Evolutionary conservation across 805 yeast genomes (phyloP).

Genomic region (Metschnikowia amazonensis): DNA sequence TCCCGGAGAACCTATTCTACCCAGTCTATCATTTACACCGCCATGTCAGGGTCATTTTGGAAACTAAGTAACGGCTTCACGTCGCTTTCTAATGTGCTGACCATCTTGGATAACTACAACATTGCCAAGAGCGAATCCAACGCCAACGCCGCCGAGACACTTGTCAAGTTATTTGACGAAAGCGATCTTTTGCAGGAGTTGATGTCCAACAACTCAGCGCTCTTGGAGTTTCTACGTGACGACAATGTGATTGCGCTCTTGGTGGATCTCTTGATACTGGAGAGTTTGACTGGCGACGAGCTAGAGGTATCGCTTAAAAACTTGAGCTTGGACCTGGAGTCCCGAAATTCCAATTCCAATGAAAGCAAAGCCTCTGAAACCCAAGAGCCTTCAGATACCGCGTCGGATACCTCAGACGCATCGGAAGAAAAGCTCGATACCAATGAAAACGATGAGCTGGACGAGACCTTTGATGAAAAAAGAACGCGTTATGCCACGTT

Average conservation of each 20-base stretch:
- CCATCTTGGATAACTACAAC: conserved; percentile 35
- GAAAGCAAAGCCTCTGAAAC: neutral
- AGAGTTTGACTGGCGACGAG: conserved; percentile 17
- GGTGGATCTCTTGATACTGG: conserved; percentile 36
- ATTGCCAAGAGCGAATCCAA: conserved; percentile 13
- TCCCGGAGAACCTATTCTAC: too few relatives aligned
- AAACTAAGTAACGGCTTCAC: conserved; percentile 45
- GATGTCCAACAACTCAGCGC: conserved; percentile 68
- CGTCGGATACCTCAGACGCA: neutral
- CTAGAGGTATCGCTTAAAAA: conserved; percentile 16
- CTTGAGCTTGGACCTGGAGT: conserved; percentile 11
- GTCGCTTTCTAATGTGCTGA: conserved; percentile 38
- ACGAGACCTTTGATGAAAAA: conserved; percentile 28
- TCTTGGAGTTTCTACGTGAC: conserved; percentile 67
- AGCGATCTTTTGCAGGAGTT: conserved; percentile 49
- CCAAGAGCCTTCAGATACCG: neutral
- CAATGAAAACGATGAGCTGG: conserved; percentile 9
- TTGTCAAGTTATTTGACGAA: conserved; percentile 39
- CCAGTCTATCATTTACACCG: neutral
- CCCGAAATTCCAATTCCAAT: neutral
- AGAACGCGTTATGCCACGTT: conserved; percentile 36
- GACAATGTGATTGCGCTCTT: conserved; percentile 34
- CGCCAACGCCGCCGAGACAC: conserved; percentile 22
- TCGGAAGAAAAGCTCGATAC: conserved; percentile 7
- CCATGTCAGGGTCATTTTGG: conserved; percentile 48